Base-by-base conservation (phyloP, 2,329 filamentous ascomycete species). In the Ascochyta koolunga region DNA sequence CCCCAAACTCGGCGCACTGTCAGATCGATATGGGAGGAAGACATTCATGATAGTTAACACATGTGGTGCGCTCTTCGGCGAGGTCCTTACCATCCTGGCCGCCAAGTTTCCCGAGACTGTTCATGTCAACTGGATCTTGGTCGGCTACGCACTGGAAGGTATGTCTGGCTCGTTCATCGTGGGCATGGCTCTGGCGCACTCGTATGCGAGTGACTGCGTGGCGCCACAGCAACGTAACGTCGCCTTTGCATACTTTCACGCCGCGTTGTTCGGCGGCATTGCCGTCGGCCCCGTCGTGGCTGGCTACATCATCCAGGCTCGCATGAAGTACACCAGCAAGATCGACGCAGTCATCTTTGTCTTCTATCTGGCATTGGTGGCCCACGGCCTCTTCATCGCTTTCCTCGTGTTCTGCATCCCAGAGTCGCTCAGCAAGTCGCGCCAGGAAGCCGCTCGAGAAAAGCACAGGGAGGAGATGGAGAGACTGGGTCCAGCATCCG, bases 131-230 rank as follows among this genome's bases (percentile, higher is more conserved):
- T 89, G 90, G 84, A 78, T 99, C 19, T 78, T 98, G 5, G 72
- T 93, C 1, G 91, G 91, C 9, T 85, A 87, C 31, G 80, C 90
- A 9, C 80, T 93, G 39, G 95, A 99, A 69, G 95, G 95, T 4
- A 69, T 96, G 5, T 87, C 87, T 9, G 95, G 95, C 7, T 96
- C 93, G 0, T 96, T 97, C 71, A 96, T 92, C 1, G 86, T 91
- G 0, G 89, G 88, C 24, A 89, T 89, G 79, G 86, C 89, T 39
- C 78, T 96, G 53, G 87, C 86, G 19, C 88, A 96, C 72, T 91
- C 93, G 0, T 99, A 98, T 74, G 88, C 90, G 11, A 88, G 91
- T 35, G 95, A 99, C 74, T 96, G 91, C 74, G 93, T 92, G 0
- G 80, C 89, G 4, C 90, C 92, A 0, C 88, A 89, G 25, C 86